Percentiles rank a stretch among this genome's conserved stretches.
Evolutionary conservation across 495 filamentous ascomycete species (phyloP).

Genomic region (Daldinia decipiens): DNA sequence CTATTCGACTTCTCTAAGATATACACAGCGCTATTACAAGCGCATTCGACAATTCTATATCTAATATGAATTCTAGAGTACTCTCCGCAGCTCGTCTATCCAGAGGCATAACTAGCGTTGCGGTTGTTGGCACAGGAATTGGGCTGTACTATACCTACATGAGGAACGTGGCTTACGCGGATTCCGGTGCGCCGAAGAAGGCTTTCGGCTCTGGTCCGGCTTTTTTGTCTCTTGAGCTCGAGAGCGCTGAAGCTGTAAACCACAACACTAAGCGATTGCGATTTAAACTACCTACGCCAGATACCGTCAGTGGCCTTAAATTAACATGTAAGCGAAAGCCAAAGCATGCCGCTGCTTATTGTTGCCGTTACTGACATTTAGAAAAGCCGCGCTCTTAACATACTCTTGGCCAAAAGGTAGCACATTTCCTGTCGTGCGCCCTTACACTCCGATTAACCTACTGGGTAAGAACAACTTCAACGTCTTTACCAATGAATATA

Average conservation of each 20-base stretch:
- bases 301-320: slow-evolving; percentile 60
- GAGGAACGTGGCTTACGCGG: slow-evolving; percentile 37
- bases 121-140: slow-evolving; percentile 32
- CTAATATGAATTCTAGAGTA: slow-evolving; percentile 24
- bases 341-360: neutral
- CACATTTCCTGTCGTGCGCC: slow-evolving; percentile 64
- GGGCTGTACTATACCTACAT: slow-evolving; percentile 44
- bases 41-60: neutral
- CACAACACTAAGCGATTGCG: slow-evolving; percentile 73
- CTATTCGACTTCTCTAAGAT: neutral
- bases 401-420: slow-evolving; percentile 62
- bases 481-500: neutral
- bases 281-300: slow-evolving; percentile 67
- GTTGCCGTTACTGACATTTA: slow-evolving; percentile 8
- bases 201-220: slow-evolving; percentile 43
- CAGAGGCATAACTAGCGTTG: slow-evolving; percentile 19
- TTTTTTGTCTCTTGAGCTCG: slow-evolving; percentile 54
- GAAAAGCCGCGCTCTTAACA: slow-evolving; percentile 64
- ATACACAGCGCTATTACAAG: neutral
- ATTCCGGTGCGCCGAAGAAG: slow-evolving; percentile 37
- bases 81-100: slow-evolving; percentile 11
- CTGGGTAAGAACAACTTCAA: slow-evolving; percentile 52
- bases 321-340: slow-evolving; percentile 60
- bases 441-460: slow-evolving; percentile 69
- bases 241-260: slow-evolving; percentile 66